These are phyloP conservation scores for Penstemon davidsonii DNA, from an alignment of 257 asterid species.

Conservation along the genomic window DNA sequence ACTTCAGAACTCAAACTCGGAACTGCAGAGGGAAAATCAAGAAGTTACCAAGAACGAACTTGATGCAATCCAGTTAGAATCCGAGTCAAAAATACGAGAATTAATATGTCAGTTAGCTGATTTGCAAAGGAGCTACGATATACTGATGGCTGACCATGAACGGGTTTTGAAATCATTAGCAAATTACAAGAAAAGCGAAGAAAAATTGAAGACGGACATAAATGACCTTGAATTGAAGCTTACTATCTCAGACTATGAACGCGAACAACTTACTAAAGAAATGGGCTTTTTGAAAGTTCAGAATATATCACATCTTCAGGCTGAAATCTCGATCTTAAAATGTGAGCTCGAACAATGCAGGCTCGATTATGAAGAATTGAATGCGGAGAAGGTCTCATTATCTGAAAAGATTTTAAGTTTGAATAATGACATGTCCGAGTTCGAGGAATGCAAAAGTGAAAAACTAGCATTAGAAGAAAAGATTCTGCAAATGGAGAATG, in stretches of 20 bases:
- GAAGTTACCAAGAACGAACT: conserved; percentile 44
- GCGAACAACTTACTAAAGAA: conserved; percentile 63
- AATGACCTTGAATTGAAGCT: conserved; percentile 75
- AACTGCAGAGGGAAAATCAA: conserved; percentile 43
- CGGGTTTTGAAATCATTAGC: conserved; percentile 44
- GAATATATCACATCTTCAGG: conserved; percentile 48
- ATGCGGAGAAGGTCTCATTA: conserved; percentile 50
- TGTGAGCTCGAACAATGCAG: conserved; percentile 42
- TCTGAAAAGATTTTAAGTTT: conserved; percentile 41
- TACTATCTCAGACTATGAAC: conserved; percentile 65
- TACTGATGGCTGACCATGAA: conserved; percentile 51
- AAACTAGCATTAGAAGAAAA: conserved; percentile 50
- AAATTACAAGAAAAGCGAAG: conserved; percentile 57
- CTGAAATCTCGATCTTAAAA: conserved; percentile 50
- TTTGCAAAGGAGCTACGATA: conserved; percentile 36
- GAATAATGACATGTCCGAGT: conserved; percentile 40
- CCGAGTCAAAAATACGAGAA: conserved; percentile 41
- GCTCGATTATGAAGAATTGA: conserved; percentile 48
- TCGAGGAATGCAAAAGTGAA: conserved; percentile 59
- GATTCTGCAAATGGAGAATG: conserved; percentile 53
- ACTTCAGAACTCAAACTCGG: conserved; percentile 40
- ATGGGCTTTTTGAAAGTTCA: conserved; percentile 45
- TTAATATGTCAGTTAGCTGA: conserved; percentile 45
- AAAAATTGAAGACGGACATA: conserved; percentile 54
- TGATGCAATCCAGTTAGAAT: conserved; percentile 30